Conservation (phyloP, 2,329 filamentous ascomycete species). For the Huntiella omanensis region DNA sequence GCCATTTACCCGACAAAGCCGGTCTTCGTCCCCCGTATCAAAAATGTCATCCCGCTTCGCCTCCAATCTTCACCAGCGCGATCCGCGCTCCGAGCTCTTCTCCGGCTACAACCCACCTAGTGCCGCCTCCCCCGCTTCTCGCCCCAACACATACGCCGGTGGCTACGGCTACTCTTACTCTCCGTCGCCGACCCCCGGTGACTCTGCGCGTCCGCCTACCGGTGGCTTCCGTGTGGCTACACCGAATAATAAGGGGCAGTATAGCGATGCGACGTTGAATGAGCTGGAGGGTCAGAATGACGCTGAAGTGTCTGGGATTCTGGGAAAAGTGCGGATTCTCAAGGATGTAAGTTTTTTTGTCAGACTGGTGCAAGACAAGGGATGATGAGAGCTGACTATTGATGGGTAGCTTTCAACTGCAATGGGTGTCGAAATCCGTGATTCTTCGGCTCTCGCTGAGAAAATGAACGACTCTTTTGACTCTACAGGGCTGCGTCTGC, state of each 20-base stretch:
- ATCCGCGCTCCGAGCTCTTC: conserved; percentile 55
- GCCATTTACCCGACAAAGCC: neutral
- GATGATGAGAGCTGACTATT: neutral
- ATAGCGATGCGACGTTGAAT: conserved; percentile 76
- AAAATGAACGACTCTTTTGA: conserved; percentile 96
- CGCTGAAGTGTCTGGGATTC: conserved; percentile 70
- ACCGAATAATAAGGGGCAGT: conserved; percentile 68
- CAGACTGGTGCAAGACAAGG: too few relatives aligned
- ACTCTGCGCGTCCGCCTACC: conserved; percentile 9
- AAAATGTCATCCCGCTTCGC: conserved; percentile 34
- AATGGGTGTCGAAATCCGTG: conserved; percentile 89
- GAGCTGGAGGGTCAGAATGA: conserved; percentile 96
- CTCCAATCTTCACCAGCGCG: conserved; percentile 53
- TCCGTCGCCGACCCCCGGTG: conserved; percentile 3
- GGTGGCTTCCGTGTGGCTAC: conserved; percentile 45
- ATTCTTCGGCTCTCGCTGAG: conserved; percentile 71
- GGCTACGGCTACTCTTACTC: conserved; percentile 27
- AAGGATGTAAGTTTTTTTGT: conserved; percentile 51
- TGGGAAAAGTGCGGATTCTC: conserved; percentile 72
- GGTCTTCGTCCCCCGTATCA: neutral
- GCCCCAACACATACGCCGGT: conserved; percentile 14
- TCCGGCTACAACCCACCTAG: conserved; percentile 43
- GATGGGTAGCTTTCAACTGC: conserved; percentile 57
- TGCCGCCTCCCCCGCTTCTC: conserved; percentile 21
- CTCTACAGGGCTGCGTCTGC: conserved; percentile 57